These are phyloP conservation scores for Cephalotrichum gorgonifer DNA, from an alignment of 2,329 filamentous ascomycete species.

Conservation along the genomic window DNA sequence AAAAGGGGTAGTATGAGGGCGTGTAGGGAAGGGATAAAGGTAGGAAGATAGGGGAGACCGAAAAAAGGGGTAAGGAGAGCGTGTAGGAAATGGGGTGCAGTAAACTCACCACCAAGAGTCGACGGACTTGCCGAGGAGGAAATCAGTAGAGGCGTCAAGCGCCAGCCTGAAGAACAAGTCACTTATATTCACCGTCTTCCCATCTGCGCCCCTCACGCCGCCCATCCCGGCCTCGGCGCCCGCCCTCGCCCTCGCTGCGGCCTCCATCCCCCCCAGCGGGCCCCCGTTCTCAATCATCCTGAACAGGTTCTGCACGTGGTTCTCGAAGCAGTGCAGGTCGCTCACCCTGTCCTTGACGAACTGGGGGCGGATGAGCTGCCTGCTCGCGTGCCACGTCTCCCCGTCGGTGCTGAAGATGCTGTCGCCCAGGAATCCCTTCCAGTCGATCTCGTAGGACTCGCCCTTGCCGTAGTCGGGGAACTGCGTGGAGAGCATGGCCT, in stretches of 20 bases:
- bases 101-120: conserved; percentile 7
- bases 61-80: too few species aligned
- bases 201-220: conserved; percentile 49
- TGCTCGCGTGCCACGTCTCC: conserved; percentile 64
- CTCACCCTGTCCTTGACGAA: conserved; percentile 79
- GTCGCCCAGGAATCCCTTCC: conserved; percentile 65
- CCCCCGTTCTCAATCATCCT: conserved; percentile 51
- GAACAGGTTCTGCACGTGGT: conserved; percentile 66
- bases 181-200: conserved; percentile 52
- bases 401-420: conserved; percentile 76
- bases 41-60: neutral
- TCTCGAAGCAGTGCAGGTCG: conserved; percentile 73
- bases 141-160: conserved; percentile 77
- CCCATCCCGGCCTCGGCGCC: too few species aligned
- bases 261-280: conserved; percentile 41
- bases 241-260: too few species aligned
- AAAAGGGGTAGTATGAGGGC: too few species aligned
- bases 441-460: conserved; percentile 61
- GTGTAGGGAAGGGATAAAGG: too few species aligned
- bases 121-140: conserved; percentile 34
- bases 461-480: conserved; percentile 81
- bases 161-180: conserved; percentile 79
- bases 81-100: too few species aligned
- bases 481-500: conserved; percentile 79
- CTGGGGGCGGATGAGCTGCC: conserved; percentile 76